Evolutionary conservation across 768 basidiomycete genomes (phyloP).

Genomic region (Suillus plorans): DNA sequence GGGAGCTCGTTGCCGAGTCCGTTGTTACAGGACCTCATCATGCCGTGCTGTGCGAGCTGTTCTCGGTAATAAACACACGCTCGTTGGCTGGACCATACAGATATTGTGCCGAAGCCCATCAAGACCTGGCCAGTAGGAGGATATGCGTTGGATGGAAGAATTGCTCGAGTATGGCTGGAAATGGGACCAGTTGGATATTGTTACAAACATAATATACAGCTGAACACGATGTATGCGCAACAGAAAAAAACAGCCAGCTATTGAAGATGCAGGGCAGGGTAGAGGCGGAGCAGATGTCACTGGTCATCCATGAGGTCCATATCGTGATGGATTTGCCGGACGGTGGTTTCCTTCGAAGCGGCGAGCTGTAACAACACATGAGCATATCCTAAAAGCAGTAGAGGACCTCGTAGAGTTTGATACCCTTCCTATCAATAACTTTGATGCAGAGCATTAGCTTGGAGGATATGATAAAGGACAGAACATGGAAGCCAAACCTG

Average conservation of each 20-base stretch:
- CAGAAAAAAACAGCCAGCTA: background rate
- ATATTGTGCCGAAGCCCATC: slow-evolving; percentile 50
- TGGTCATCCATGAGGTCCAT: slow-evolving; percentile 53
- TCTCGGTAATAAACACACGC: slow-evolving; percentile 29
- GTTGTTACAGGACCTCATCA: slow-evolving; percentile 74
- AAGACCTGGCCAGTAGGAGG: slow-evolving; percentile 50
- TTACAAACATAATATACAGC: slow-evolving; percentile 20
- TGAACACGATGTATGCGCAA: background rate
- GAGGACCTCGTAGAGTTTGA: slow-evolving; percentile 13
- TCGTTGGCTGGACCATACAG: slow-evolving; percentile 65
- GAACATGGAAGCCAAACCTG: slow-evolving; percentile 46
- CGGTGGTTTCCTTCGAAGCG: slow-evolving; percentile 61
- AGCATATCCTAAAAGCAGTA: slow-evolving; percentile 10
- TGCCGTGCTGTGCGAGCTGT: slow-evolving; percentile 47
- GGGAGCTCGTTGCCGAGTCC: slow-evolving; percentile 36
- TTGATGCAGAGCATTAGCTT: slow-evolving; percentile 5
- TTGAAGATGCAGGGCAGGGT: background rate
- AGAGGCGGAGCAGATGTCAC: background rate
- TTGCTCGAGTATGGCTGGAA: slow-evolving; percentile 27
- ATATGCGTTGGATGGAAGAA: slow-evolving; percentile 11
- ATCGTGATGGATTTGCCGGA: slow-evolving; percentile 74
- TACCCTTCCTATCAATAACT: slow-evolving; percentile 83
- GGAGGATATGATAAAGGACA: background rate
- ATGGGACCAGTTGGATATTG: slow-evolving; percentile 34
- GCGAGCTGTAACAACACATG: slow-evolving; percentile 56